Evolutionary conservation across 2,329 filamentous ascomycete species (phyloP).

Genomic region (Colletotrichum sp.): DNA sequence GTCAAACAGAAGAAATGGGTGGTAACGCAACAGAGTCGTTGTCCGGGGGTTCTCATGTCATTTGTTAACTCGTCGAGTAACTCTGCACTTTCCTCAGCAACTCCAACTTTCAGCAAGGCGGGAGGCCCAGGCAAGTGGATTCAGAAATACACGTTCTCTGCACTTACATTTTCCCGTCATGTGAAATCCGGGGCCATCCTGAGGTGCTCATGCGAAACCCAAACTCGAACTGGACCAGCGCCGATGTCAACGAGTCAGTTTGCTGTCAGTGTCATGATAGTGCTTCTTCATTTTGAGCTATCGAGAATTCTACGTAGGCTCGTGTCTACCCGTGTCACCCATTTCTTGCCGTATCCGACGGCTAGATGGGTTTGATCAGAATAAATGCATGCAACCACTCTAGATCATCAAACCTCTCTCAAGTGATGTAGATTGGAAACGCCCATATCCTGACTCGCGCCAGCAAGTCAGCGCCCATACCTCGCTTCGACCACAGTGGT

Average conservation of each 20-base stretch:
- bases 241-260: background rate
- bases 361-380: background rate
- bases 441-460: background rate
- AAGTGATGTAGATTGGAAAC: background rate
- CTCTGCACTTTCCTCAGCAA: background rate
- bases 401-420: background rate
- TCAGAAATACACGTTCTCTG: background rate
- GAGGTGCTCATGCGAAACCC: background rate
- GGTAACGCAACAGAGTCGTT: background rate
- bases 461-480: background rate
- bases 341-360: background rate
- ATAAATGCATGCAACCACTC: background rate
- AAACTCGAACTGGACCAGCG: background rate
- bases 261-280: background rate
- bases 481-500: background rate
- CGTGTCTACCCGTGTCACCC: background rate
- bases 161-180: background rate
- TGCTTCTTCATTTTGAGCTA: background rate
- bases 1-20: background rate
- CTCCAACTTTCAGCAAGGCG: background rate
- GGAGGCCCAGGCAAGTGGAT: background rate
- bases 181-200: background rate
- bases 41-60: background rate
- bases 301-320: background rate
- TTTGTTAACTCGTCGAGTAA: background rate